phyloP scores from a whole-genome alignment of 2,329 filamentous ascomycete genomes.

The Mycosphaerella arachidis region DNA sequence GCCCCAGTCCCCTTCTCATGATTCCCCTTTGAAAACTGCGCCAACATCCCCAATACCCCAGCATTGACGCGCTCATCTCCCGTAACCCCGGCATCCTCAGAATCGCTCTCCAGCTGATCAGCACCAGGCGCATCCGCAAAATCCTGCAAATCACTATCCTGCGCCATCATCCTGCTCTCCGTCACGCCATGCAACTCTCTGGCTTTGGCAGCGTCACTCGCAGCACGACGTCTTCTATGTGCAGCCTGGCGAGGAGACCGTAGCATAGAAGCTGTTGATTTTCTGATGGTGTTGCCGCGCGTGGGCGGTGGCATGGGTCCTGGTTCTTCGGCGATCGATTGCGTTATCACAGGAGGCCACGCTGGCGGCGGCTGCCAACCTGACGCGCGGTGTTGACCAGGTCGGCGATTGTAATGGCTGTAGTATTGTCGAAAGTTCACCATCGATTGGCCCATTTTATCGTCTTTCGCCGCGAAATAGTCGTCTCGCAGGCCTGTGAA shows the following conservation, averaged over 20 bases:
- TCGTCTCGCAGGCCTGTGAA: constrained; percentile 64
- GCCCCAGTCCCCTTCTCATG: constrained; percentile 40
- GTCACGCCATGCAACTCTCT: constrained; percentile 19
- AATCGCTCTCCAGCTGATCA: constrained; percentile 33
- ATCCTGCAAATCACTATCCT: constrained; percentile 57
- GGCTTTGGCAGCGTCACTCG: neutral
- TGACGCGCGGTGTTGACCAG: constrained; percentile 23
- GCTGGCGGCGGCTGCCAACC: constrained; percentile 30
- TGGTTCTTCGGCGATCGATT: constrained; percentile 23
- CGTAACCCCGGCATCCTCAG: constrained; percentile 41
- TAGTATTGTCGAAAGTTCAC: constrained; percentile 95
- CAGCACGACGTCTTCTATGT: neutral
- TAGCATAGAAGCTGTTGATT: constrained; percentile 12
- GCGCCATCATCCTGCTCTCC: constrained; percentile 45
- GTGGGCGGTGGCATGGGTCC: neutral
- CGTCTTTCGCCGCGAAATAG: constrained; percentile 91
- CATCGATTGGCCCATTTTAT: constrained; percentile 97
- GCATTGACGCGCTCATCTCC: constrained; percentile 42
- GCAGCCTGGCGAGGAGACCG: constrained; percentile 14
- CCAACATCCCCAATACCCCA: constrained; percentile 61
- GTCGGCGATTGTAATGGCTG: constrained; percentile 31
- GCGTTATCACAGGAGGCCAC: constrained; percentile 29
- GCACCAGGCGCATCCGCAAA: constrained; percentile 35
- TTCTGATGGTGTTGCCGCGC: neutral
- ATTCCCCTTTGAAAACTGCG: constrained; percentile 63